Evolutionary conservation across 2,329 filamentous ascomycete genomes (phyloP).

Genomic region (Magnaporthales sp.): DNA sequence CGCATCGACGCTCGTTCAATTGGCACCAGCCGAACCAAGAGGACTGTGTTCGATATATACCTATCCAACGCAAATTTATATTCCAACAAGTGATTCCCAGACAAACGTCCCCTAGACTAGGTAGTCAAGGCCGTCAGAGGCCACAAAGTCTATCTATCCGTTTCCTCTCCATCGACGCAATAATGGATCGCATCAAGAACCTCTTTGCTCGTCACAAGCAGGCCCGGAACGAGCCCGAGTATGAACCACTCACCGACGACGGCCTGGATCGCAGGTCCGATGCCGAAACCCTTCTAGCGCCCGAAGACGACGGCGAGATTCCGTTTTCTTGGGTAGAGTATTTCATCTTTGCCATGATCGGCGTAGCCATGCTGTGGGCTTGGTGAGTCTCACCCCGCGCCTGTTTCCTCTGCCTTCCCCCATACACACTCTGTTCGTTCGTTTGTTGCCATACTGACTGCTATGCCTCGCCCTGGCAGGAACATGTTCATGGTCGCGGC

Average conservation of each 20-base stretch:
- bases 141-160: neutral
- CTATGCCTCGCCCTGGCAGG: constrained; percentile 37
- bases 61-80: neutral
- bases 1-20: neutral
- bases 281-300: constrained; percentile 13
- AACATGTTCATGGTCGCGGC: constrained; percentile 98
- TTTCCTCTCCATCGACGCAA: neutral
- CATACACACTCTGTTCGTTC: neutral
- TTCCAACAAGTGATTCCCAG: neutral
- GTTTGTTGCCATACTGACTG: neutral
- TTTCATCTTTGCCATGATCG: constrained; percentile 72
- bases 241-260: constrained; percentile 23
- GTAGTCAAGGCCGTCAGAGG: neutral
- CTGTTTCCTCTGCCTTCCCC: neutral
- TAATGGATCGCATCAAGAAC: constrained; percentile 30
- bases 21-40: no score
- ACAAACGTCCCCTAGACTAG: neutral
- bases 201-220: constrained; percentile 22
- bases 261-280: constrained; percentile 6
- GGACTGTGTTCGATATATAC: neutral
- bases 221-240: constrained; percentile 21
- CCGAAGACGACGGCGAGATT: constrained; percentile 21
- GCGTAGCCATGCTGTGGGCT: constrained; percentile 93
- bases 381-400: constrained; percentile 55
- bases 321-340: constrained; percentile 85